phyloP scores from a whole-genome alignment of 2,329 filamentous ascomycete species.

The Stagonosporopsis chrysanthemi region DNA sequence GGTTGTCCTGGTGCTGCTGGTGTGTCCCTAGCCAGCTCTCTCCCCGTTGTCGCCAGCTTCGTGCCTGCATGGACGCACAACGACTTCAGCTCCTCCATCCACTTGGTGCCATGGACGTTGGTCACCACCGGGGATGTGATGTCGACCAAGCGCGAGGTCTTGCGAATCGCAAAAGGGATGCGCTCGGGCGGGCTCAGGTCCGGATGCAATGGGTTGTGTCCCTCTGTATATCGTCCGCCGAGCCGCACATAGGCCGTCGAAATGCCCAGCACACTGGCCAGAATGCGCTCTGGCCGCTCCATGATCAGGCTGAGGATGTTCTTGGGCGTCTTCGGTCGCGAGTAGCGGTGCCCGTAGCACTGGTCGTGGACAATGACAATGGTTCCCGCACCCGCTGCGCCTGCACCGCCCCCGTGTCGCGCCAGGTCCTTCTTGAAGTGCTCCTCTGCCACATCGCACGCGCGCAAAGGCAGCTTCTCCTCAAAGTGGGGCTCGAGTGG shows the following conservation, averaged over 20 bases:
- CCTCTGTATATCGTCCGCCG: constrained; percentile 78
- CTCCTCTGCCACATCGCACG: constrained; percentile 68
- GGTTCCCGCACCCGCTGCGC: constrained; percentile 62
- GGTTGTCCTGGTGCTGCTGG: constrained; percentile 51
- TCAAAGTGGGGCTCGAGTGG: constrained; percentile 49
- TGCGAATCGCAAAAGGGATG: constrained; percentile 84
- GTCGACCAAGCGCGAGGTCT: constrained; percentile 74
- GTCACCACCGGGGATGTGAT: constrained; percentile 80
- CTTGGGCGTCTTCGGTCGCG: constrained; percentile 79
- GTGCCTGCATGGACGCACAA: constrained; percentile 85
- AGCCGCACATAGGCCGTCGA: constrained; percentile 90
- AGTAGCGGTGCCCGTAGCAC: constrained; percentile 93
- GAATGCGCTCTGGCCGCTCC: constrained; percentile 89
- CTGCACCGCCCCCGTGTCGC: constrained; percentile 61
- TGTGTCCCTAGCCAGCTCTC: constrained; percentile 72
- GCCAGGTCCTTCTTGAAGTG: constrained; percentile 75
- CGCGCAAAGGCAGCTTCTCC: constrained; percentile 55
- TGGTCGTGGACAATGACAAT: constrained; percentile 90
- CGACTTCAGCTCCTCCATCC: constrained; percentile 89
- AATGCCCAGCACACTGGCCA: constrained; percentile 81
- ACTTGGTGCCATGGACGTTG: constrained; percentile 87
- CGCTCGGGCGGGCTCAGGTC: constrained; percentile 65
- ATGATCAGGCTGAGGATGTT: constrained; percentile 80
- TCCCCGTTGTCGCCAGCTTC: constrained; percentile 77
- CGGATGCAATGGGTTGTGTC: constrained; percentile 71